Conservation (phyloP, 1,139 yeast genomes). For the Magnusiomyces sp. region DNA sequence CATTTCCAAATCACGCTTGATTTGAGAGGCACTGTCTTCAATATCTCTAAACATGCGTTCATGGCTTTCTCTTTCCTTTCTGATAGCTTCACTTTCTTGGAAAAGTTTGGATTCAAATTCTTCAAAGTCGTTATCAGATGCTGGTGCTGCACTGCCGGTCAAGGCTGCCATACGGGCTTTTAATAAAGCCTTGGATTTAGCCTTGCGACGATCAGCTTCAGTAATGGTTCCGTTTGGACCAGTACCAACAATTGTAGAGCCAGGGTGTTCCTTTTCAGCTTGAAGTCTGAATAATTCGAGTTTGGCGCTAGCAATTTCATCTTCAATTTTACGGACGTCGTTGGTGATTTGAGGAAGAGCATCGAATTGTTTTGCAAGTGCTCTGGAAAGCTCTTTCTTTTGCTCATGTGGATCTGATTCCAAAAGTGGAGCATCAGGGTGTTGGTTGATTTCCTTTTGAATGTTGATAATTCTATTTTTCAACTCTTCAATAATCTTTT, state of each 20-base stretch:
- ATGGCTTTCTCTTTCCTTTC: constrained; percentile 46
- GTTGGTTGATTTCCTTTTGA: constrained; percentile 41
- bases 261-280: constrained; percentile 57
- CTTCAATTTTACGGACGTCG: constrained; percentile 54
- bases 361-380: constrained; percentile 51
- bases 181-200: constrained; percentile 65
- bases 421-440: constrained; percentile 27
- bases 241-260: constrained; percentile 60
- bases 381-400: constrained; percentile 41
- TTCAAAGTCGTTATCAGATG: constrained; percentile 37
- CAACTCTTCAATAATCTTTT: constrained; percentile 50
- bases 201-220: constrained; percentile 70
- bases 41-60: constrained; percentile 54
- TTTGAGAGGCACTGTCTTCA: constrained; percentile 60
- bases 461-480: constrained; percentile 51
- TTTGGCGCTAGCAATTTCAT: constrained; percentile 59
- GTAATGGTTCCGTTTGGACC: constrained; percentile 83
- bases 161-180: constrained; percentile 85
- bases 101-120: constrained; percentile 49
- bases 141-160: constrained; percentile 59
- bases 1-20: constrained; percentile 54
- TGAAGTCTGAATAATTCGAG: constrained; percentile 51
- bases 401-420: constrained; percentile 23
- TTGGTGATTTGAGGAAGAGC: constrained; percentile 61
- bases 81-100: constrained; percentile 47